Evolutionary conservation across 2,329 filamentous ascomycete genomes (phyloP).

Genomic region (Geoglossum cookeanum): DNA sequence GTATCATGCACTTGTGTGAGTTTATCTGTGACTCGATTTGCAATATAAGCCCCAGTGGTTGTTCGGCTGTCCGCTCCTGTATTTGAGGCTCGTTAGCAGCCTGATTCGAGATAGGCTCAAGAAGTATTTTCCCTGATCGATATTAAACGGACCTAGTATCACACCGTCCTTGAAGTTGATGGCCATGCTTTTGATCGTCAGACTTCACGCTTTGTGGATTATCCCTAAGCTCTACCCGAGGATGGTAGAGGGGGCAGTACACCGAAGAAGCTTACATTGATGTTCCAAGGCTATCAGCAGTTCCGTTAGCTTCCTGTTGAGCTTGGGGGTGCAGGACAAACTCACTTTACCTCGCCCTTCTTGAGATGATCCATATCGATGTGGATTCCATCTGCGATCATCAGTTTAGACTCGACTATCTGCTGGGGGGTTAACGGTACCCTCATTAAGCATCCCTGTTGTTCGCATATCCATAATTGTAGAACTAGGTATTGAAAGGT

Average conservation of each 20-base stretch:
- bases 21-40: conserved; percentile 98
- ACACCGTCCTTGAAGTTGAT: conserved; percentile 98
- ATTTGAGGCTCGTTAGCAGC: background rate
- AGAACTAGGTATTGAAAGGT: background rate
- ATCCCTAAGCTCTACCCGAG: conserved; percentile 9
- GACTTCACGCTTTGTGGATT: background rate
- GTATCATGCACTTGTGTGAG: conserved; percentile 96
- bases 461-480: conserved; percentile 17
- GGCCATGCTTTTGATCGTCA: conserved; percentile 53
- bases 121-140: background rate
- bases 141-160: conserved; percentile 45
- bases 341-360: conserved; percentile 97
- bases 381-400: conserved; percentile 76
- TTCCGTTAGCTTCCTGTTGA: conserved; percentile 16
- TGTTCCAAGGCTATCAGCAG: conserved; percentile 56
- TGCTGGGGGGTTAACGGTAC: conserved; percentile 10
- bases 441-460: conserved; percentile 24
- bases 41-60: conserved; percentile 94
- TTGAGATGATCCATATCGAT: conserved; percentile 98
- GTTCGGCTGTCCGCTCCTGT: conserved; percentile 82
- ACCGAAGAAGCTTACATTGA: conserved; percentile 54
- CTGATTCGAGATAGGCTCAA: background rate
- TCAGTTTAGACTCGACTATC: background rate
- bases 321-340: conserved; percentile 10
- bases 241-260: conserved; percentile 6